These are phyloP conservation scores for Aphanomyces astaci DNA, from an alignment of 352 stramenopile genomes.

Conservation along the genomic window DNA sequence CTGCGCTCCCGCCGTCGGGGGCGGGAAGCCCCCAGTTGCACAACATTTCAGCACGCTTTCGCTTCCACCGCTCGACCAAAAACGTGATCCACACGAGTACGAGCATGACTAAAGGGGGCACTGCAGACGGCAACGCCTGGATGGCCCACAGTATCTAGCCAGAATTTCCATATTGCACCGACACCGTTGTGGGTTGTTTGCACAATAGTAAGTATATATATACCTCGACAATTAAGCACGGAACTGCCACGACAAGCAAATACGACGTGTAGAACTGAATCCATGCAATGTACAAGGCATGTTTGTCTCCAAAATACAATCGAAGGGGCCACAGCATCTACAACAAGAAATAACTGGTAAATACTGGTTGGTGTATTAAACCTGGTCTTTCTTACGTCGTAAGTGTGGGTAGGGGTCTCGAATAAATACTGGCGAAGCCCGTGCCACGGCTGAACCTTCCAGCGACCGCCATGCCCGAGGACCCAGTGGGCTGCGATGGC, in stretches of 20 bases:
- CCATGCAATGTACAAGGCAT: conserved; percentile 74
- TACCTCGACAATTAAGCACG: conserved; percentile 21
- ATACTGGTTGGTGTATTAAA: background rate
- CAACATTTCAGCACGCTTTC: conserved; percentile 73
- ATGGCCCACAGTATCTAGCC: background rate
- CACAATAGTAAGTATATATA: too few relatives aligned
- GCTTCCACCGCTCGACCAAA: conserved; percentile 86
- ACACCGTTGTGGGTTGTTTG: too few relatives aligned
- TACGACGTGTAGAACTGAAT: conserved; percentile 65
- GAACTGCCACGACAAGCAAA: conserved; percentile 50
- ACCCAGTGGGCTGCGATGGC: conserved; percentile 60
- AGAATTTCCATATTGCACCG: background rate
- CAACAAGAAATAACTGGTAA: background rate
- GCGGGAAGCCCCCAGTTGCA: conserved; percentile 66
- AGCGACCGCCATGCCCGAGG: conserved; percentile 28
- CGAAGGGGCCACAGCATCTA: conserved; percentile 70
- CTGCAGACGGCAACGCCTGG: background rate
- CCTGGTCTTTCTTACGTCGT: conserved; percentile 25
- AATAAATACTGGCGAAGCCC: conserved; percentile 52
- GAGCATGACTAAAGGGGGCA: conserved; percentile 48
- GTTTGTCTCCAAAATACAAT: conserved; percentile 78
- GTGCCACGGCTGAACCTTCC: conserved; percentile 36
- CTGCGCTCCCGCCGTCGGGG: conserved; percentile 32
- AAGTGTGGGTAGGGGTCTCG: conserved; percentile 51
- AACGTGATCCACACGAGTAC: conserved; percentile 82